Percentiles rank a stretch among this genome's conserved stretches.
phyloP scores from a whole-genome alignment of 371 early-diverging fungal species.

The Dichotomocladium elegans region DNA sequence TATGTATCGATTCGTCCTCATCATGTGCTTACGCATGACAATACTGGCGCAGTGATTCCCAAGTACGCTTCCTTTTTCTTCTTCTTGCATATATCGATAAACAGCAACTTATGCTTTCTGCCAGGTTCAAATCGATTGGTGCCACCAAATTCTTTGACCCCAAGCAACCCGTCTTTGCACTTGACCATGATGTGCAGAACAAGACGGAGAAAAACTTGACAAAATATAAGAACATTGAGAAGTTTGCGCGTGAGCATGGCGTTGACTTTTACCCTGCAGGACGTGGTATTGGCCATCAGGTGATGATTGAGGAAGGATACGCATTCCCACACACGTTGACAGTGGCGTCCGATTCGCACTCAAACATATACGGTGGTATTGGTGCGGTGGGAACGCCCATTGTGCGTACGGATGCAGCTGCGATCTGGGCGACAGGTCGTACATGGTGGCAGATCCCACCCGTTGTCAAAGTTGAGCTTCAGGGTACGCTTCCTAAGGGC shows the following conservation, averaged over 20 bases:
- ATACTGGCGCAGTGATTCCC: slow-evolving; percentile 90
- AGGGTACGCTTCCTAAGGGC: slow-evolving; percentile 68
- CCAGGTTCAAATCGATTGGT: slow-evolving; percentile 86
- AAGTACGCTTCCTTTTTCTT: slow-evolving; percentile 54
- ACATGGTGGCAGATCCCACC: slow-evolving; percentile 99
- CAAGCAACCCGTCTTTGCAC: slow-evolving; percentile 88
- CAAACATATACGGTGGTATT: slow-evolving; percentile 97
- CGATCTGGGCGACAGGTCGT: slow-evolving; percentile 94
- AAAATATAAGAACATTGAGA: slow-evolving; percentile 84
- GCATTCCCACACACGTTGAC: slow-evolving; percentile 90
- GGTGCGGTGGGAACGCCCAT: slow-evolving; percentile 94
- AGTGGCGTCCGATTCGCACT: slow-evolving; percentile 96
- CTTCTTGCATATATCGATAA: neutral
- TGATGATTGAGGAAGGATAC: slow-evolving; percentile 95
- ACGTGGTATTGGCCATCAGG: slow-evolving; percentile 95
- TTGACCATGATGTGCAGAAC: slow-evolving; percentile 97
- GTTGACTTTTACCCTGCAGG: slow-evolving; percentile 94
- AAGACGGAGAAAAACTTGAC: slow-evolving; percentile 77
- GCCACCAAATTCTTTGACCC: slow-evolving; percentile 76
- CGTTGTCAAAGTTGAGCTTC: slow-evolving; percentile 81
- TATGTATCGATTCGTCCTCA: slow-evolving; percentile 90
- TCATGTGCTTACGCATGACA: slow-evolving; percentile 94
- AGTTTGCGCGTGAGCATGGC: slow-evolving; percentile 79
- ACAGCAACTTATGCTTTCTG: neutral
- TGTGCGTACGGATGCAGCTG: slow-evolving; percentile 95